Evolutionary conservation across 2,329 filamentous ascomycete species (phyloP), one percentile per base, ranked within the genome.

Genomic region (Keithomyces neogunnii): DNA sequence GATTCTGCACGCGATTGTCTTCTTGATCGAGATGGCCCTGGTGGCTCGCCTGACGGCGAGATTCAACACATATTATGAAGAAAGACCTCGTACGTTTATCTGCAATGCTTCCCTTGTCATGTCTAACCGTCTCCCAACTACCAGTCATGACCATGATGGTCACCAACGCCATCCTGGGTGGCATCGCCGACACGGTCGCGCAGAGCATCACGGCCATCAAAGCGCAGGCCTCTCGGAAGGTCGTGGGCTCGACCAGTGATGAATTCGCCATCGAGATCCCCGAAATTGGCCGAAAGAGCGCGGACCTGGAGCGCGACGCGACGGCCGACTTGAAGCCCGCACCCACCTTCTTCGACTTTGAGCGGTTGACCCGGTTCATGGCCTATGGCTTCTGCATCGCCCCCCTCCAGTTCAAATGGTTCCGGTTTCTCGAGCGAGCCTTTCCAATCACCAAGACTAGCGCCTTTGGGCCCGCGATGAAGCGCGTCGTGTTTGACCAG

Each of bases 71-170:
- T 96, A 95, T 74, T 99, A 97, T 80, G 85, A 89, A 59, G 85
- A 90, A 65, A 87, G 88, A 64, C 93, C 92, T 63, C 76, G 88
- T 91, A 77, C 59, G 78, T 66, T 49, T 26, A 45, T 49, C 43
- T 38, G n/a, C 26, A 28, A 31, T 28, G 33, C 29, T 31, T 30
- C 31, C 28, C 28, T 26, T 29, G 39, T 26, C 29, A 40, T 45
- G 42, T 32, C 49, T 52, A 48, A 48, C 32, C n/a, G 35, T 26
- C n/a, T 3, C 29, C 11, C 36, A 9, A 11, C 13, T 53, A 38
- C 48, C 65, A 88, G 88, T 99, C 42, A 81, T 99, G 63, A 99
- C 93, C 56, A 99, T 95, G 71, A 99, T 99, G 92, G 89, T 96
- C 65, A 96, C 92, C 67, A 99, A 99, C 73, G 88, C 93, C 59